phyloP scores from a whole-genome alignment of 352 stramenopile genomes.

The Globisporangium uncinulatum region DNA sequence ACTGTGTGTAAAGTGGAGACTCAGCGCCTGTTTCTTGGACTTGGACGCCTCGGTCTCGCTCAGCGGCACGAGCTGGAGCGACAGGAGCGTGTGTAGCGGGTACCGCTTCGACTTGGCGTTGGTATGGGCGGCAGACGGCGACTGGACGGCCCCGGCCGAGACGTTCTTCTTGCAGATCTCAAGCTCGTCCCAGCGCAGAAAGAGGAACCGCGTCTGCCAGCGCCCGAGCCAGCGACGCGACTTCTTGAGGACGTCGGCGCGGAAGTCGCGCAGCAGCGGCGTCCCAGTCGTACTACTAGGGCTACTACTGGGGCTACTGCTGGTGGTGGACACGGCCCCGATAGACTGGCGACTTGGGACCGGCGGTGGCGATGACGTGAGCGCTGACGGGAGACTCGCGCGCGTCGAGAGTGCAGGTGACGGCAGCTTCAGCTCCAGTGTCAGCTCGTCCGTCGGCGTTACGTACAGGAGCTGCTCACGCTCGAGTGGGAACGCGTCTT shows the following conservation, averaged over 20 bases:
- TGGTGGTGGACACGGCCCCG: background rate
- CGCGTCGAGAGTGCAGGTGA: constrained; percentile 3
- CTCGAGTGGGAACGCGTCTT: constrained; percentile 33
- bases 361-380: background rate
- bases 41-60: constrained; percentile 42
- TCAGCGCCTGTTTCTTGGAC: constrained; percentile 34
- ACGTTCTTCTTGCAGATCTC: constrained; percentile 41
- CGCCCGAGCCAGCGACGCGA: constrained; percentile 60
- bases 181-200: constrained; percentile 46
- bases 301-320: constrained; percentile 9
- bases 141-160: background rate
- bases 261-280: constrained; percentile 35
- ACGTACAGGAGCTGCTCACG: constrained; percentile 9
- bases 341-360: background rate
- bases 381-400: constrained; percentile 6
- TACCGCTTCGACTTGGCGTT: constrained; percentile 27
- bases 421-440: constrained; percentile 14
- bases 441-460: background rate
- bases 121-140: background rate
- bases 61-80: constrained; percentile 43
- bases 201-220: constrained; percentile 39
- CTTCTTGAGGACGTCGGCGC: constrained; percentile 54
- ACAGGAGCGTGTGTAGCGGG: constrained; percentile 37
- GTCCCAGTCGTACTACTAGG: constrained; percentile 7
- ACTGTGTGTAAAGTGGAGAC: constrained; percentile 40